Base-by-base conservation (phyloP, 345 rosid genomes). In the Rhodamnia argentea region DNA sequence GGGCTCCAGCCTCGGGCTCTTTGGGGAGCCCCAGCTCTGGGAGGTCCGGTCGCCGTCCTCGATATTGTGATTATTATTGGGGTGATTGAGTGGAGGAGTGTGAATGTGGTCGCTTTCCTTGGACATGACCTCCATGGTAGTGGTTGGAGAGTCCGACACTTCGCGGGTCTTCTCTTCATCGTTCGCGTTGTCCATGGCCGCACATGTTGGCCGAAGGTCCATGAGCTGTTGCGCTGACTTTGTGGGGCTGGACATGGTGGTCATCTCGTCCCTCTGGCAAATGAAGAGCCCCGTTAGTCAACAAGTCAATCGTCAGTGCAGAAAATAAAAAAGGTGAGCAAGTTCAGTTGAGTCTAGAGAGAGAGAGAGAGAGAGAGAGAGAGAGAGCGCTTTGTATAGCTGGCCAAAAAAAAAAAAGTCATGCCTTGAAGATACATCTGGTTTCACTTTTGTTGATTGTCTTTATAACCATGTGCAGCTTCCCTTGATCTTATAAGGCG, bases 181-280 rank as follows among this genome's bases (percentile, higher is more conserved):
- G 5, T 89, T 88, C 55, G 53, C 87, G 5, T 91, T 86, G 16
- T 89, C 88, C 32, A 87, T 89, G 27, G 88, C 89, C 82, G 87
- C 91, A 86, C 90, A 92, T 60, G 91, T 70, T 84, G 90, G 89
- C n/a, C 91, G 91, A 87, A 88, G 89, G 85, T 89, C 93, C 93
- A 88, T 86, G 3, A 90, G 60, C 55, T 86, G 89, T 75, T 84
- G 92, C 57, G 88, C 89, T 83, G 92, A 84, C 87, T 62, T 55
- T 84, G 82, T 83, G 82, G 87, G 85, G 85, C 85, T 86, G 44
- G 92, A 54, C 84, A 70, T 37, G 81, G n/a, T 86, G 55, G 85
- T 70, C 86, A 37, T 42, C 40, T 83, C 85, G 13, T 82, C 88
- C 86, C 86, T 91, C 92, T 90, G 89, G 86, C 44, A 14, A 84